Percentiles rank a stretch among this genome's conserved stretches.
phyloP scores from a whole-genome alignment of 208 protist species.

The Naegleria gruberi region DNA sequence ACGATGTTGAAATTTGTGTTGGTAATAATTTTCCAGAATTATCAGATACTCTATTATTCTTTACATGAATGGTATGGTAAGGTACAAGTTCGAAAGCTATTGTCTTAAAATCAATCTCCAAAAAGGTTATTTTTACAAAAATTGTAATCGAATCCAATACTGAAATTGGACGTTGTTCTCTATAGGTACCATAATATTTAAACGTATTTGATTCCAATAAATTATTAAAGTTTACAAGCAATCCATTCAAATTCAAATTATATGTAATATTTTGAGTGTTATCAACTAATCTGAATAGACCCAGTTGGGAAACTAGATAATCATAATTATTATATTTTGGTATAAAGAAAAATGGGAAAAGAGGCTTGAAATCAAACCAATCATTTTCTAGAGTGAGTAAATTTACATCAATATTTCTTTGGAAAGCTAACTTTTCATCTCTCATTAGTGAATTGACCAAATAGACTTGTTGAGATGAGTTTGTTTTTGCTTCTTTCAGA shows the following conservation, averaged over 20 bases:
- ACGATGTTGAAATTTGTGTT: background rate
- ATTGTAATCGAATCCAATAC: background rate
- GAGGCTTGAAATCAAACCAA: background rate
- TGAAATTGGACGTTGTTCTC: background rate
- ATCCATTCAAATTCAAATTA: background rate
- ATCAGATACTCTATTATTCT: background rate
- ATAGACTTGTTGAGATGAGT: background rate
- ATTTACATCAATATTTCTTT: background rate
- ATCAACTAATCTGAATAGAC: background rate
- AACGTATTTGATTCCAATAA: background rate
- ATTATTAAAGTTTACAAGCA: background rate
- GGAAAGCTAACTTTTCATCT: background rate
- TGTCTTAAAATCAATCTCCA: background rate
- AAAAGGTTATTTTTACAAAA: background rate
- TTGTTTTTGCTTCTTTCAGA: no score
- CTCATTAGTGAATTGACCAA: background rate
- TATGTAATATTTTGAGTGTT: background rate
- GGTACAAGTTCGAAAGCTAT: background rate
- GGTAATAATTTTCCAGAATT: background rate
- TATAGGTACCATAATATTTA: background rate
- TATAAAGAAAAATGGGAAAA: background rate
- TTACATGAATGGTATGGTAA: background rate
- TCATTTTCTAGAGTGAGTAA: background rate
- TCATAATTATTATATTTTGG: background rate
- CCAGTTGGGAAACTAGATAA: background rate